Evolutionary conservation across 2,329 filamentous ascomycete genomes (phyloP), one percentile per base, ranked within the genome.

Genomic region (Hypoxylon sp.): DNA sequence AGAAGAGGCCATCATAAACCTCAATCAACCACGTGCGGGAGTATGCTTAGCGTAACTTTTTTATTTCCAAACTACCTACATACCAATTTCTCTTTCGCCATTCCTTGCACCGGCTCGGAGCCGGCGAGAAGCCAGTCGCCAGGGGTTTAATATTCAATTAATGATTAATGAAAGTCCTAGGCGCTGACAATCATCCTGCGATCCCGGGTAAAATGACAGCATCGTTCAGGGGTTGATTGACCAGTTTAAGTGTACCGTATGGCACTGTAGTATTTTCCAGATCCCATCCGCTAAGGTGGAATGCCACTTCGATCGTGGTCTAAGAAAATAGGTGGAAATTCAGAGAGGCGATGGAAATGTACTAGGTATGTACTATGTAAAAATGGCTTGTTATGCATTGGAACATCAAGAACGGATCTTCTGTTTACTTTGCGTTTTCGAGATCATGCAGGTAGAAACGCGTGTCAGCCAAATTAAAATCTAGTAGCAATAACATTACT

Each of bases 141-240:
- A 39, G 56, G 59, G 57, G 55, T 20, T 37, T 26, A 51, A 60
- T 34, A 48, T 53, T 32, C 43, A 49, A 61, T 65, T 55, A 55
- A 53, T 53, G 39, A 67, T n/a, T n/a, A n/a, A n/a, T n/a, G n/a
- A 54, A 59, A 55, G 37, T 17, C 54, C 59, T 49, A 62, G 53
- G 56, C 49, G 47, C 41, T 60, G 37, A 52, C 30, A 51, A 56
- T 62, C 51, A 30, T 47, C 26, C 43, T 26, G 48, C 34, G 57
- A 56, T 28, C 57, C 57, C 50, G 39, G 62, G 30, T 50, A 58
- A 24, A 58, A 67, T 65, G 67, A 67, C 67, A 67, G 48, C 64
- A 65, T 69, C 28, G 15, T 52, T 65, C 67, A 67, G 64, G 65
- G 62, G 62, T 53, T 50, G 26, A 54, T 26, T 37, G 64, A 52